Evolutionary conservation across 1,139 yeast species (phyloP).

Genomic region (Candida sp.): DNA sequence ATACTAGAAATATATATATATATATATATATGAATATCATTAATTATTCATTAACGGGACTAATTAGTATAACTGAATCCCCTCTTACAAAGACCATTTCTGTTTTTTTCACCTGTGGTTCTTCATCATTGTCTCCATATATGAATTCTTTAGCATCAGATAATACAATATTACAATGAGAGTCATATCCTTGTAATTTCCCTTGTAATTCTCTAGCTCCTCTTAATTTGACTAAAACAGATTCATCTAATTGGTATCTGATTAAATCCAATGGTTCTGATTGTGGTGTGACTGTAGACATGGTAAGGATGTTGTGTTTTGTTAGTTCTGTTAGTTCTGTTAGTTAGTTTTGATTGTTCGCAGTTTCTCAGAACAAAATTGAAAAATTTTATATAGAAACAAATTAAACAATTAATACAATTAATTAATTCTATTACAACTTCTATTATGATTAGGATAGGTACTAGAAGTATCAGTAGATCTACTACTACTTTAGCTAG

Average conservation of each 20-base stretch:
- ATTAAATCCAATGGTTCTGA: conserved; percentile 81
- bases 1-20: no score
- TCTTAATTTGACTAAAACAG: conserved; percentile 83
- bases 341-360: no score
- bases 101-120: conserved; percentile 52
- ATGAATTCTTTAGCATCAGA: conserved; percentile 91
- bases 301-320: conserved; percentile 6
- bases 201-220: conserved; percentile 97
- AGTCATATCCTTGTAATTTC: conserved; percentile 89
- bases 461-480: not conserved
- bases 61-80: conserved; percentile 84
- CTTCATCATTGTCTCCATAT: conserved; percentile 49
- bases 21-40: no score
- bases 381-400: conserved; percentile 1
- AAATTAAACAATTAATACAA: no score
- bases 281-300: conserved; percentile 35
- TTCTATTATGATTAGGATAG: not conserved
- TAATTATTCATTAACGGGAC: conserved; percentile 31
- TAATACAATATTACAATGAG: conserved; percentile 93
- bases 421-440: no score
- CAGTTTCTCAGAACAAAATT: not conserved
- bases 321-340: no score
- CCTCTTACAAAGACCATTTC: conserved; percentile 97
- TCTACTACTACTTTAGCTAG: conserved; percentile 13
- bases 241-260: conserved; percentile 83